Base-by-base conservation (phyloP, 441 rosid species). In the Viola pubescens region DNA sequence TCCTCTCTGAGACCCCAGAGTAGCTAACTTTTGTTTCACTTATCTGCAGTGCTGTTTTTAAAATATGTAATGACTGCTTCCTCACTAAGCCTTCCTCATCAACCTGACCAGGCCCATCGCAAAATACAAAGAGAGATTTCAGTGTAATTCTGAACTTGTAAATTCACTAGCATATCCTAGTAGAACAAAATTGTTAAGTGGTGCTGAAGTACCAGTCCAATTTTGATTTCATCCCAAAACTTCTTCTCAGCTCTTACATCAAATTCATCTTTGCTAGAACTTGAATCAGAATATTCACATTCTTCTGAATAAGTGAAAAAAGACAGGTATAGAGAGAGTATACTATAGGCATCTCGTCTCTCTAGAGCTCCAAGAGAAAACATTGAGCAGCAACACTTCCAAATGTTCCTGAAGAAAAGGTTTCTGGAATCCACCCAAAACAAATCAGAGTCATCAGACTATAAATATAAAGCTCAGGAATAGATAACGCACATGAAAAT, bases 161-260 rank as follows among this genome's bases (percentile, higher is more conserved):
- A 37, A 53, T 47, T 62, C 48, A 58, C 41, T 9, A 42, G 9
- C 68, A 48, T 62, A 72, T 54, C 52, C 62, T 57, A 49, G 45
- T 51, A 59, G 60, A 44, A 54, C 26, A 60, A 70, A 55, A 73
- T 47, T 26, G 50, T 58, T 58, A 48, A 59, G 38, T 58, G 45
- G 13, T 37, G 45, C 57, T 74, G 60, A 62, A 65, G 40, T 87
- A 94, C 97, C 97, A 94, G 70, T 79, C 98, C 98, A 71, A 76
- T 86, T 75, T 88, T 89, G 58, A 94, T 83, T 77, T 89, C 97
- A 72, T 68, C 77, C 96, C 97, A 89, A 74, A 88, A 84, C 61
- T 80, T 88, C 77, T 67, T 80, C 70, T 84, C 85, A 45, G 73
- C 72, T 68, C 78, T 77, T 45, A 89, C 38, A 56, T 88, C 94